These are phyloP conservation scores for Geotrichum aggregatum DNA, from an alignment of 1,139 yeast species.

Conservation along the genomic window DNA sequence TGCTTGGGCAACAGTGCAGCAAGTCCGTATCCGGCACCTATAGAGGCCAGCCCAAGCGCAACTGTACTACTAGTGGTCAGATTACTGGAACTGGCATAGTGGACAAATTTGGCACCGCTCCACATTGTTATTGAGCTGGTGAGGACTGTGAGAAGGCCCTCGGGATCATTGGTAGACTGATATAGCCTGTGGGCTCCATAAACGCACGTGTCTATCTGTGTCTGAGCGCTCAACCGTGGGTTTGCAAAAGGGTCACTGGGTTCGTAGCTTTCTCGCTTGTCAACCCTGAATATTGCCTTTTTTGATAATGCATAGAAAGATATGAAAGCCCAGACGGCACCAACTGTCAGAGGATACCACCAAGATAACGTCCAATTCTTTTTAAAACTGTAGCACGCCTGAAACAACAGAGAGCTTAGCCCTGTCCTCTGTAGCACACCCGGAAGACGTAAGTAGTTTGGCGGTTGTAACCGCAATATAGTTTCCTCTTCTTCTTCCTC, in stretches of 20 bases:
- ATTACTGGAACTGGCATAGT: neutral
- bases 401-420: conserved; percentile 32
- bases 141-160: conserved; percentile 39
- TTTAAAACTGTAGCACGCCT: conserved; percentile 19
- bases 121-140: conserved; percentile 39
- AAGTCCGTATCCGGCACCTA: conserved; percentile 32
- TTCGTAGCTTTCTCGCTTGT: neutral
- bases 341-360: conserved; percentile 27
- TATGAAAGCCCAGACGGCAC: conserved; percentile 32
- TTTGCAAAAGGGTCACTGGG: conserved; percentile 31
- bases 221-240: conserved; percentile 36
- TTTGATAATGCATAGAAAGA: conserved; percentile 23
- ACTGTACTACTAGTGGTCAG: conserved; percentile 26
- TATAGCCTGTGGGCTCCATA: conserved; percentile 29
- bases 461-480: conserved; percentile 3
- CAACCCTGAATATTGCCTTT: neutral
- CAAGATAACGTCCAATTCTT: conserved; percentile 1
- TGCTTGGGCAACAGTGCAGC: conserved; percentile 33
- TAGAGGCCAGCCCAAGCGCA: conserved; percentile 31
- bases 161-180: conserved; percentile 38
- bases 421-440: conserved; percentile 42
- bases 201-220: conserved; percentile 33
- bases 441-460: conserved; percentile 30
- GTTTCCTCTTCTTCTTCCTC: conserved; percentile 19
- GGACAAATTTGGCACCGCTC: conserved; percentile 36